These are phyloP conservation scores for Skeletonema potamos DNA, from an alignment of 108 stramenopile genomes.

Conservation along the genomic window DNA sequence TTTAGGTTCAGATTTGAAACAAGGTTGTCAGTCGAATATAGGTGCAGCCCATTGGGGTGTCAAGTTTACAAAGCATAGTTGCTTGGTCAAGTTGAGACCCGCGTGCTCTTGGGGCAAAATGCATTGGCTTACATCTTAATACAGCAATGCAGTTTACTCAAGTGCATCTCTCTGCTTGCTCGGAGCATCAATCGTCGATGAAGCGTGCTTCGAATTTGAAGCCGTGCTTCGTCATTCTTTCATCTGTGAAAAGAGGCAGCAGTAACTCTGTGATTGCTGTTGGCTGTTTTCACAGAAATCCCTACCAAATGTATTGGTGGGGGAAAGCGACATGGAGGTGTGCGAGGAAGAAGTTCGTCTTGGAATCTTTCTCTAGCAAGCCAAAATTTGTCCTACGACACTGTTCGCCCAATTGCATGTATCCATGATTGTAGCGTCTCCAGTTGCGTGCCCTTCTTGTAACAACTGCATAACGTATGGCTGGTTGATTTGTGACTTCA, in stretches of 20 bases:
- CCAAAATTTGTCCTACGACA: conserved; percentile 46
- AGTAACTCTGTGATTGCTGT: conserved; percentile 16
- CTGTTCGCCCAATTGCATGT: conserved; percentile 64
- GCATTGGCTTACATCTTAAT: conserved; percentile 12
- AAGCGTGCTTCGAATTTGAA: neutral
- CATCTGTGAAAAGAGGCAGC: conserved; percentile 31
- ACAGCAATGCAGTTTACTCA: conserved; percentile 13
- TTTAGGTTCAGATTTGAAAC: neutral
- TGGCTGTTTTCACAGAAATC: conserved; percentile 12
- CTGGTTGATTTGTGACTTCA: conserved; percentile 65
- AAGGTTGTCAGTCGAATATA: neutral
- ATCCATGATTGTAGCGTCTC: conserved; percentile 55
- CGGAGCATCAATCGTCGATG: conserved; percentile 3
- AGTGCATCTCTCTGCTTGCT: conserved; percentile 1
- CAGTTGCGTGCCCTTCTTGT: conserved; percentile 55
- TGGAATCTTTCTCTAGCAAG: conserved; percentile 15
- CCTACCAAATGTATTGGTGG: conserved; percentile 8
- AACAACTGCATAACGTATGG: conserved; percentile 66
- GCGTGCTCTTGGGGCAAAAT: conserved; percentile 4
- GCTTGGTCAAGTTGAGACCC: conserved; percentile 44
- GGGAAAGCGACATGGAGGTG: conserved; percentile 1
- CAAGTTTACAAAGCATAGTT: conserved; percentile 29
- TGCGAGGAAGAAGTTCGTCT: neutral
- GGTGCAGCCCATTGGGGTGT: conserved; percentile 9
- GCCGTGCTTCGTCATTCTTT: conserved; percentile 4